Evolutionary conservation across 1,284 basidiomycete genomes (phyloP).

Genomic region (Tetrapyrgos nigripes): DNA sequence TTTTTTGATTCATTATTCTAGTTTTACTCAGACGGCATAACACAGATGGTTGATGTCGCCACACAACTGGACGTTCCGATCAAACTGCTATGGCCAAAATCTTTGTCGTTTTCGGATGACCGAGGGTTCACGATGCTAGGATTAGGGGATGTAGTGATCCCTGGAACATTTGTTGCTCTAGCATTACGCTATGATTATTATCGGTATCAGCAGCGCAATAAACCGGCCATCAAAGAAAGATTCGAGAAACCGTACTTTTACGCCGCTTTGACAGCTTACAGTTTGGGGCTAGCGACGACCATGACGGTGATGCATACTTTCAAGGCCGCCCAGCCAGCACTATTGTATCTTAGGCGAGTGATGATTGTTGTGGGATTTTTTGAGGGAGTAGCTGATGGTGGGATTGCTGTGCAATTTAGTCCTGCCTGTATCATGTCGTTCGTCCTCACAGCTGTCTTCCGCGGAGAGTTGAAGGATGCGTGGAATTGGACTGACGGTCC

Average conservation of each 20-base stretch:
- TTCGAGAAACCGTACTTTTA: conserved; percentile 85
- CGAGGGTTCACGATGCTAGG: conserved; percentile 91
- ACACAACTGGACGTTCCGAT: conserved; percentile 94
- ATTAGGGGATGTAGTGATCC: conserved; percentile 90
- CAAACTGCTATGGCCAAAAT: conserved; percentile 89
- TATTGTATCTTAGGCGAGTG: conserved; percentile 88
- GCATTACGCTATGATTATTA: conserved; percentile 88
- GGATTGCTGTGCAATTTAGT: conserved; percentile 38
- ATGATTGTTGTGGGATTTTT: not conserved
- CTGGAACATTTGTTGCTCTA: conserved; percentile 90
- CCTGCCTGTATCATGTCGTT: conserved; percentile 76
- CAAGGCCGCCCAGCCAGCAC: conserved; percentile 86
- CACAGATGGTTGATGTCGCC: conserved; percentile 91
- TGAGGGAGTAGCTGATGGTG: not conserved
- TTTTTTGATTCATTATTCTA: conserved; percentile 18
- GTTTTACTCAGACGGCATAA: conserved; percentile 3
- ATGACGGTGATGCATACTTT: conserved; percentile 91
- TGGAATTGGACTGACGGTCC: conserved; percentile 69
- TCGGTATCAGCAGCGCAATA: conserved; percentile 37
- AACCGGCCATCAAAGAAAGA: not conserved
- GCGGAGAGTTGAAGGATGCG: conserved; percentile 65
- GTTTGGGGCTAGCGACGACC: conserved; percentile 79
- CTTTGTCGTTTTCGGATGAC: conserved; percentile 57
- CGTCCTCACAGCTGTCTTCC: conserved; percentile 52
- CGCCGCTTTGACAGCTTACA: conserved; percentile 77